Evolutionary conservation across 768 basidiomycete genomes (phyloP).

Genomic region (Panaeolus cyanescens): DNA sequence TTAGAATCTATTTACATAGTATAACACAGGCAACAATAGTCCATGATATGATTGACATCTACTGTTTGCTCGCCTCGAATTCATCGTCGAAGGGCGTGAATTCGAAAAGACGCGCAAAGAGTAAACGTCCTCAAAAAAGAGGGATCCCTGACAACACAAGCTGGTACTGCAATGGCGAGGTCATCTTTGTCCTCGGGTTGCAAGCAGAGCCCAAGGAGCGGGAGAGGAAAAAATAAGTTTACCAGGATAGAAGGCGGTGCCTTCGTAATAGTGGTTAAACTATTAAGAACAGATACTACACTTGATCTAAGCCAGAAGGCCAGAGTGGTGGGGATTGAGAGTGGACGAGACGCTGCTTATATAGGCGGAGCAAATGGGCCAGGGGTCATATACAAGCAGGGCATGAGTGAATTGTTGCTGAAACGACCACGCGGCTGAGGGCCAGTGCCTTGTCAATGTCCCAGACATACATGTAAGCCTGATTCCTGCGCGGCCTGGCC

Average conservation of each 20-base stretch:
- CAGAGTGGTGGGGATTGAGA: no score
- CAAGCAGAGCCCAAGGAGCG: constrained; percentile 53
- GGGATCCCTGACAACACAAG: constrained; percentile 58
- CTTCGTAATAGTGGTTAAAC: constrained; percentile 62
- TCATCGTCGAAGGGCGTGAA: neutral
- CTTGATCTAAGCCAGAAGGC: constrained; percentile 87
- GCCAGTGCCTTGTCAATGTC: no score
- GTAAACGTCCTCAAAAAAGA: constrained; percentile 24
- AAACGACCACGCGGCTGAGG: no score
- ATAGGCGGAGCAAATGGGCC: no score
- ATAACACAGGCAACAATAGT: no score
- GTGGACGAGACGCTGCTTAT: no score
- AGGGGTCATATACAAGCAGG: no score
- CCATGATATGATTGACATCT: no score
- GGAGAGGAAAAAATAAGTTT: constrained; percentile 59
- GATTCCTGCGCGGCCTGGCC: no score
- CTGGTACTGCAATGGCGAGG: constrained; percentile 52
- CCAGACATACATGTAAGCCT: no score
- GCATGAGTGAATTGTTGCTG: no score
- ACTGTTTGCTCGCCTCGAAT: neutral
- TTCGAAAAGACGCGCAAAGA: constrained; percentile 26
- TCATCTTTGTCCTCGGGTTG: constrained; percentile 50
- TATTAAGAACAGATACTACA: constrained; percentile 85
- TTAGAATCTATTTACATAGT: no score
- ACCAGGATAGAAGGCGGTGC: constrained; percentile 57